Evolutionary conservation across 352 stramenopile genomes (phyloP).

Genomic region (Pilasporangium apinafurcum): DNA sequence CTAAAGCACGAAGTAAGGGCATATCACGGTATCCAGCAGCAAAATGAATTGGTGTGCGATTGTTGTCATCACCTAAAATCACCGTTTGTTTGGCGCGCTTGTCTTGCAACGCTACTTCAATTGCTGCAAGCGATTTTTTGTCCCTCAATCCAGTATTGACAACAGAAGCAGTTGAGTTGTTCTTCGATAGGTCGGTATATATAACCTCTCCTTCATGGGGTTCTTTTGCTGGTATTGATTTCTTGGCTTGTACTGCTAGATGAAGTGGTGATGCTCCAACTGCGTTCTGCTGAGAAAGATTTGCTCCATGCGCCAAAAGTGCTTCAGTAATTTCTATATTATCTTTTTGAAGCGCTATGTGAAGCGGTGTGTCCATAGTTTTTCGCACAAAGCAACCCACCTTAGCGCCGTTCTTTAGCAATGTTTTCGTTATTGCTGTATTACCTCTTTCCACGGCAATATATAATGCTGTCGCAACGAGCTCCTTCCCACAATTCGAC

Average conservation of each 20-base stretch:
- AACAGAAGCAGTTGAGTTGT: background rate
- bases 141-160: slow-evolving; percentile 1
- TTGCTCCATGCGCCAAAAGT: slow-evolving; percentile 40
- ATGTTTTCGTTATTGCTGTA: slow-evolving; percentile 18
- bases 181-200: slow-evolving; percentile 22
- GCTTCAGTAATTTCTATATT: slow-evolving; percentile 25
- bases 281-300: slow-evolving; percentile 31
- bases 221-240: slow-evolving; percentile 42
- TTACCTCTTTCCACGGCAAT: slow-evolving; percentile 28
- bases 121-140: slow-evolving; percentile 20
- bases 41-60: slow-evolving; percentile 51
- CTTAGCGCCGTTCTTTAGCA: slow-evolving; percentile 37
- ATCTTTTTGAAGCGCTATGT: slow-evolving; percentile 37
- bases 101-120: slow-evolving; percentile 46
- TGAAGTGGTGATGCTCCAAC: slow-evolving; percentile 35
- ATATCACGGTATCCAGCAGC: slow-evolving; percentile 58
- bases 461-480: slow-evolving; percentile 39
- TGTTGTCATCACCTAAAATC: slow-evolving; percentile 28
- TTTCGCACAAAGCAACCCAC: slow-evolving; percentile 32
- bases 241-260: slow-evolving; percentile 28
- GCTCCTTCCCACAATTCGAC: slow-evolving; percentile 22
- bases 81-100: slow-evolving; percentile 35
- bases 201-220: slow-evolving; percentile 45
- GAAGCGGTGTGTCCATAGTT: slow-evolving; percentile 34
- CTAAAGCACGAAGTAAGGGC: slow-evolving; percentile 38